Evolutionary conservation across 2,329 filamentous ascomycete species (phyloP), one percentile per base, ranked within the genome.

Genomic region (Beauveria pseudobassiana): DNA sequence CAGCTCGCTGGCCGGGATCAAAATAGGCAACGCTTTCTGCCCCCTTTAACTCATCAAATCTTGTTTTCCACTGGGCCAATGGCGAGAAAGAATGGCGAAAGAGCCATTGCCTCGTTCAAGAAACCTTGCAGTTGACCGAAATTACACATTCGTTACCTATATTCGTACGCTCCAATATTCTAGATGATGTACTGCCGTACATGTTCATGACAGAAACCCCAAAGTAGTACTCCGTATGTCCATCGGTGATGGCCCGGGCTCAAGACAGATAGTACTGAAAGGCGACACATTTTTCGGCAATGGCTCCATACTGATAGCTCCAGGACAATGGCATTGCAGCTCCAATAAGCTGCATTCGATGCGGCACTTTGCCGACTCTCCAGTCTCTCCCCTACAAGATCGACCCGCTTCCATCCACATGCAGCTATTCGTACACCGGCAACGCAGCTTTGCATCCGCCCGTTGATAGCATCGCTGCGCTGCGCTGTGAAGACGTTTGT

Each of bases 391-490:
- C 30, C 42, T 40, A 18, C 42, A 18, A 34, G 40, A 43, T 40
- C 56, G 46, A 45, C 56, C 56, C 56, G 56, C 34, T 52, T 38
- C 24, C 46, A 38, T 24, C 24, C 34, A 59, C 48, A 51, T 34
- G 30, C n/a, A 48, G 28, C 55, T 48, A 12, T 34, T 34, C 30
- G 30, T 34, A 40, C 55, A 49, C 30, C 55, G 55, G 55, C 45
- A 58, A 58, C 45, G 48, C 48, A 52, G 56, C 56, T 52, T 24
- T 51, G 46, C 48, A 51, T 40, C 56, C 34, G 34, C 56, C 48
- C 38, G 46, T 59, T 59, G 46, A 59, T 48, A 48, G 56, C 56
- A 59, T 42, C 20, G 20, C 48, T 43, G 34, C 34, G 48, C 56
- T 51, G 56, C 12, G 30, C 46, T 18, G 24, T 5, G 4, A 45